These are phyloP conservation scores for Iberis amara DNA, from an alignment of 441 rosid species.

Conservation along the genomic window DNA sequence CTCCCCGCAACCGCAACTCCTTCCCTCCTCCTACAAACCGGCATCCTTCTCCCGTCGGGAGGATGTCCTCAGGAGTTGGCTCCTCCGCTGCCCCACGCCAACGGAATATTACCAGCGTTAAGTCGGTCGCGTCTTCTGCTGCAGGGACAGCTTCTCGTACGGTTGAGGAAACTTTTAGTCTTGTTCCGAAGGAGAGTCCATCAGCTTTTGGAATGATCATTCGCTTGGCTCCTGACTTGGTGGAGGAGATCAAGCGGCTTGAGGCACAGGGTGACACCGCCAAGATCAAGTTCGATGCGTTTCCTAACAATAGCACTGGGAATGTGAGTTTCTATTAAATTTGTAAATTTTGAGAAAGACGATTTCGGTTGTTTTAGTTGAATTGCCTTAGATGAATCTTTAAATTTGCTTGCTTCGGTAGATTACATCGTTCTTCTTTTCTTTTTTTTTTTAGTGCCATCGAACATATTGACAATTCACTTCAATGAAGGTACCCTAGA, in stretches of 20 bases:
- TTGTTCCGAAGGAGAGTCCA: slow-evolving; percentile 59
- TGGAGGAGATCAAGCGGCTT: slow-evolving; percentile 77
- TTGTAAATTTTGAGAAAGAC: neutral
- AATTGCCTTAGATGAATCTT: slow-evolving; percentile 15
- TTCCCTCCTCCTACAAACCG: slow-evolving; percentile 60
- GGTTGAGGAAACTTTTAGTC: slow-evolving; percentile 62
- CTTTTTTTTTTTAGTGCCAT: neutral
- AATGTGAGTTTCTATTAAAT: slow-evolving; percentile 53
- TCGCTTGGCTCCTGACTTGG: slow-evolving; percentile 74
- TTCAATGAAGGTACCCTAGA: slow-evolving; percentile 16
- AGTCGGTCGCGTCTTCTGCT: slow-evolving; percentile 20
- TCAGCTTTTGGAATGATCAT: slow-evolving; percentile 76
- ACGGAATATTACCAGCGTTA: slow-evolving; percentile 28
- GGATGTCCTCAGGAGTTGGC: slow-evolving; percentile 38
- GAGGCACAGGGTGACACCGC: slow-evolving; percentile 75
- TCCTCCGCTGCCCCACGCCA: slow-evolving; percentile 34
- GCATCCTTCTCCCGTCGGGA: slow-evolving; percentile 41
- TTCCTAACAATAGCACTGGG: slow-evolving; percentile 51
- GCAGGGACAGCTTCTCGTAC: slow-evolving; percentile 22
- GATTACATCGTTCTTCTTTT: neutral
- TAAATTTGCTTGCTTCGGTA: slow-evolving; percentile 9
- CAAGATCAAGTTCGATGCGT: slow-evolving; percentile 78
- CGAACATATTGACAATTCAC: slow-evolving; percentile 1
- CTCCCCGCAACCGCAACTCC: slow-evolving; percentile 39
- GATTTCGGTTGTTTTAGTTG: slow-evolving; percentile 6